Evolutionary conservation across 345 rosid genomes (phyloP).

Genomic region (Eucalyptus sideroxylon): DNA sequence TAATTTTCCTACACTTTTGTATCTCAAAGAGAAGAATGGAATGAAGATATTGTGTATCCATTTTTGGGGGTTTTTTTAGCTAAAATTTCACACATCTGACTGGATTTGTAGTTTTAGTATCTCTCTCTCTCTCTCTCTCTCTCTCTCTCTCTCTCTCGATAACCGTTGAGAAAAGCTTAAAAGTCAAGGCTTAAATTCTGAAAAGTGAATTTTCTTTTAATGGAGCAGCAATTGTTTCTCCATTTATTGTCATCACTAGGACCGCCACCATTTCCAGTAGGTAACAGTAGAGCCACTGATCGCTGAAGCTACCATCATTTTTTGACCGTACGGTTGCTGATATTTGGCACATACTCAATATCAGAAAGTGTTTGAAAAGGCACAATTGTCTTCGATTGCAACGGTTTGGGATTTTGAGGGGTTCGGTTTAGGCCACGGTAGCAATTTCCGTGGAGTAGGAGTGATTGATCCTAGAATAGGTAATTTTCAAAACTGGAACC

Average conservation of each 20-base stretch:
- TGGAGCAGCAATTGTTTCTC: background rate
- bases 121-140: background rate
- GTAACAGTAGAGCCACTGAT: background rate
- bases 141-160: background rate
- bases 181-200: background rate
- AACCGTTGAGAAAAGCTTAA: background rate
- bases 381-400: background rate
- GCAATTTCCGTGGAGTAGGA: background rate
- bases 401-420: background rate
- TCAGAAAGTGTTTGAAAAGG: background rate
- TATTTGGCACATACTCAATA: background rate
- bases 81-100: background rate
- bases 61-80: background rate
- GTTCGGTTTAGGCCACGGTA: background rate
- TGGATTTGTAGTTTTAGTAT: background rate
- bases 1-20: background rate
- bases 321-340: background rate
- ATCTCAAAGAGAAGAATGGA: background rate
- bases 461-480: too few relatives aligned
- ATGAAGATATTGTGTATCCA: background rate
- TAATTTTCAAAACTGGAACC: too few relatives aligned
- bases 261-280: background rate
- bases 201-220: background rate
- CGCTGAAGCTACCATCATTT: background rate
- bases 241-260: background rate